Conservation (phyloP, 306 rosid species). For the Sindora glabra region DNA sequence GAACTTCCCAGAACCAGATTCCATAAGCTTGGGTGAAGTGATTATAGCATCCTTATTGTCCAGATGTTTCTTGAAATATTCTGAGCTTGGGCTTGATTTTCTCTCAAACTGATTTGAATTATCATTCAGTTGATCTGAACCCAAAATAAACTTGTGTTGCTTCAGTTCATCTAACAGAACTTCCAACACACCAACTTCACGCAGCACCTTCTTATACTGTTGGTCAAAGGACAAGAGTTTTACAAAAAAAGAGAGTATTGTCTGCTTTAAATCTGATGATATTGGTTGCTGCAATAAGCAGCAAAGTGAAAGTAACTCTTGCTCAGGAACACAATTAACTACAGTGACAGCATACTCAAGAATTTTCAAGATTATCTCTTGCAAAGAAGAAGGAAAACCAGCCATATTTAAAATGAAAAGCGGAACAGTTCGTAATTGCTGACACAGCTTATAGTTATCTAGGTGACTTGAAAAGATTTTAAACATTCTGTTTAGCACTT, state of each 20-base stretch:
- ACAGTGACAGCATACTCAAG: constrained; percentile 99
- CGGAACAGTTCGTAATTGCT: constrained; percentile 89
- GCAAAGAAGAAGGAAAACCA: constrained; percentile 74
- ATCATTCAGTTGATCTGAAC: constrained; percentile 52
- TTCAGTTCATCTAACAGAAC: constrained; percentile 92
- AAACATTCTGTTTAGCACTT: constrained; percentile 92
- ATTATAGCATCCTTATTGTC: constrained; percentile 74
- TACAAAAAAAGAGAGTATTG: constrained; percentile 84
- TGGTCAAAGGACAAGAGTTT: constrained; percentile 97
- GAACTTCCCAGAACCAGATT: constrained; percentile 75
- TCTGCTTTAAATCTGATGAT: constrained; percentile 76
- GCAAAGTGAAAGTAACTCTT: constrained; percentile 97
- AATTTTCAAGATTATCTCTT: constrained; percentile 90
- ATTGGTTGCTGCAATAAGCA: constrained; percentile 96
- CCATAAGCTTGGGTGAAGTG: constrained; percentile 74
- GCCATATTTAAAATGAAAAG: constrained; percentile 96
- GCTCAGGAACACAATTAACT: constrained; percentile 97
- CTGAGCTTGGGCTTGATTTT: constrained; percentile 57
- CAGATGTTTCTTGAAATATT: constrained; percentile 69
- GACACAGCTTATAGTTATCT: constrained; percentile 92
- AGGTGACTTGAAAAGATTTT: constrained; percentile 93
- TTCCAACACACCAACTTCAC: constrained; percentile 98
- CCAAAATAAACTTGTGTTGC: constrained; percentile 71
- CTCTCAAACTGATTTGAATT: constrained; percentile 43
- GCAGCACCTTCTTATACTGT: constrained; percentile 90